Percentiles rank a stretch among this genome's conserved stretches.
Conservation (phyloP, 2,329 filamentous ascomycete genomes). For the Nannizziopsis barbatae region DNA sequence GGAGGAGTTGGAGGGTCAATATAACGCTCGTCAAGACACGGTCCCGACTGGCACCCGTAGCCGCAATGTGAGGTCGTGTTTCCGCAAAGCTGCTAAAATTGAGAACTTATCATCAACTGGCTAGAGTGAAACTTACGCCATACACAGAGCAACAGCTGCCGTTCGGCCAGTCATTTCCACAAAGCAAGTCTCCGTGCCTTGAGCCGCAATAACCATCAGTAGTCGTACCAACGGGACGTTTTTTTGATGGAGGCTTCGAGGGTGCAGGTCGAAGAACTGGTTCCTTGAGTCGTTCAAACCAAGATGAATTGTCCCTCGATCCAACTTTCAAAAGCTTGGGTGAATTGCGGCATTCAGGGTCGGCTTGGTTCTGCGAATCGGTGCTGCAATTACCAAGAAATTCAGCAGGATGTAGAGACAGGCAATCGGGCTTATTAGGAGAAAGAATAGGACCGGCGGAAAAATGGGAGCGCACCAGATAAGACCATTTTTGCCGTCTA, state of each 20-base stretch:
- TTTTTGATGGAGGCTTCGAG: neutral
- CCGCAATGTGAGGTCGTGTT: constrained; percentile 43
- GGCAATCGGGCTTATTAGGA: too few species aligned
- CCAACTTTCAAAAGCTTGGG: neutral
- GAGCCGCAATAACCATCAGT: constrained; percentile 44
- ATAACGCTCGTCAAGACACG: constrained; percentile 27
- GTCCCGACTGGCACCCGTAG: constrained; percentile 46
- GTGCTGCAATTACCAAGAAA: too few species aligned
- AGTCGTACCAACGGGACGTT: neutral
- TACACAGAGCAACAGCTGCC: constrained; percentile 49
- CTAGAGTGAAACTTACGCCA: constrained; percentile 37
- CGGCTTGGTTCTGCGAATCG: too few species aligned
- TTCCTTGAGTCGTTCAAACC: neutral
- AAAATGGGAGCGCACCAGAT: too few species aligned
- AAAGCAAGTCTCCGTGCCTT: constrained; percentile 40
- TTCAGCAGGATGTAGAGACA: too few species aligned
- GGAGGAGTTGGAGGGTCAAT: constrained; percentile 4
- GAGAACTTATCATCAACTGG: constrained; percentile 4
- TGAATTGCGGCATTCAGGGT: too few species aligned
- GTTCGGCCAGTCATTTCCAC: constrained; percentile 40
- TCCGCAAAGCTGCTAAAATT: constrained; percentile 24
- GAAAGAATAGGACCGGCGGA: too few species aligned
- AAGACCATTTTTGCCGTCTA: neutral
- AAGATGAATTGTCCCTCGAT: neutral
- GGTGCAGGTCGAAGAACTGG: neutral